Base-by-base conservation (phyloP, 2,329 filamentous ascomycete species). In the Botrytis medusae region DNA sequence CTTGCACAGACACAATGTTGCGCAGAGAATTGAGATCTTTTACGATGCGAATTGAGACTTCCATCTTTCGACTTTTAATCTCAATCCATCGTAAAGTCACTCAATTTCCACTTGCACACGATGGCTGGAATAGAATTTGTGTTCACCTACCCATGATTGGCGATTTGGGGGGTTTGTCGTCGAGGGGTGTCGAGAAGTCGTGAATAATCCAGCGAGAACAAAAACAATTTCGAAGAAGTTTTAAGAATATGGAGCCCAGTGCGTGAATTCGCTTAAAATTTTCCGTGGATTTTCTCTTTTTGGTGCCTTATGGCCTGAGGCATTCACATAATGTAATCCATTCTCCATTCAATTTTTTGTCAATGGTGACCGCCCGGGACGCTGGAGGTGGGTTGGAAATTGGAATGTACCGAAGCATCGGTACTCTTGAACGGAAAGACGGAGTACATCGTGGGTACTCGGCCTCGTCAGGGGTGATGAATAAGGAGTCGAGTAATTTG, bases 141-240 rank as follows among this genome's bases (percentile, higher is more conserved):
- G 79, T 80, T 80, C 79, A 80, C 80, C 73, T 81, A 82, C 80
- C 80, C 80, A 82, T 82, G 77, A 73, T 80, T 78, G 79, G 77
- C 80, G 78, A 77, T 80, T 77, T 76, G 73, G 59, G 74, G 71
- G 76, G 75, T 72, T 72, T 69, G 71, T 72, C 71, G 71, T 72
- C 51, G 71, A 62, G 59, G 59, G 63, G 63, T 60, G 71, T 72
- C 71, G 71, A 72, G 57, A 72, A 25, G 71, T 72, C 71, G 63
- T 72, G 68, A 64, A 60, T 69, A 18, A 69, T 29, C 54, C 54
- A 72, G 51, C 12, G 37, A 14, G 48, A 72, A 54, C 61, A 44
- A 63, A 69, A 60, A 69, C 48, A 64, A 25, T 71, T 77, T 77
- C 12, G 34, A 74, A 54, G 59, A 71, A 57, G 65, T 64, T 71